Base-by-base conservation (phyloP, 2,329 filamentous ascomycete genomes). In the Tolypocladium nubicola region DNA sequence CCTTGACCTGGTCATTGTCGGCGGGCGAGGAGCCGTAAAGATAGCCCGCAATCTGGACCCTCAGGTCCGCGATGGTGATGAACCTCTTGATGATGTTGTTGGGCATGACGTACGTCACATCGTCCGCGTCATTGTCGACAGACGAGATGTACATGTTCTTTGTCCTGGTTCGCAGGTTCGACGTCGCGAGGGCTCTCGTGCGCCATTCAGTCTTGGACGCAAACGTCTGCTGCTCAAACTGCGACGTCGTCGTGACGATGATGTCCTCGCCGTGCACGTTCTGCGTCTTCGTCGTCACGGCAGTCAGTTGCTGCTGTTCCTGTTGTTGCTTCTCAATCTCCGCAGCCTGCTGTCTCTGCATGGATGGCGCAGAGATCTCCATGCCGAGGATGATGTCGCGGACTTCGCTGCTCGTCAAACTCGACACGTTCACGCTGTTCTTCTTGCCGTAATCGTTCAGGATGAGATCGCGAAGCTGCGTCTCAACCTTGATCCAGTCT, bases 401-500 rank as follows among this genome's bases (percentile, higher is more conserved):
- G 54, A 99, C 94, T 83, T 99, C 94, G 66, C 89, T 96, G 70
- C 86, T 96, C 1, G 94, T 99, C 74, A 99, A 80, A 71, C 91
- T 96, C 19, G 95, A 95, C 14, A 94, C 93, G 66, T 99, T 99
- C 77, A 99, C 94, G 65, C 97, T 99, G 79, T 99, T 99, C 83
- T 99, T 99, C 83, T 97, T 99, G 69, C 94, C 94, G 70, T 99
- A 99, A 70, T 99, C 94, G 64, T 97, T 97, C 64, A 99, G 71
- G 66, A 99, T 99, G 63, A 99, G 78, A 78, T 99, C 94, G 71
- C 94, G 87, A 47, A 99, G 79, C 69, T 96, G 90, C 52, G 91
- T 91, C 79, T 99, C 94, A n/a, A 99, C 90, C 83, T 97, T 97
- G 75, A 99, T 94, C 94, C 94, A 99, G 61, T 96, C 92, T 66